Evolutionary conservation across 1,284 basidiomycete species (phyloP).

Genomic region (Naganishia cerealis): DNA sequence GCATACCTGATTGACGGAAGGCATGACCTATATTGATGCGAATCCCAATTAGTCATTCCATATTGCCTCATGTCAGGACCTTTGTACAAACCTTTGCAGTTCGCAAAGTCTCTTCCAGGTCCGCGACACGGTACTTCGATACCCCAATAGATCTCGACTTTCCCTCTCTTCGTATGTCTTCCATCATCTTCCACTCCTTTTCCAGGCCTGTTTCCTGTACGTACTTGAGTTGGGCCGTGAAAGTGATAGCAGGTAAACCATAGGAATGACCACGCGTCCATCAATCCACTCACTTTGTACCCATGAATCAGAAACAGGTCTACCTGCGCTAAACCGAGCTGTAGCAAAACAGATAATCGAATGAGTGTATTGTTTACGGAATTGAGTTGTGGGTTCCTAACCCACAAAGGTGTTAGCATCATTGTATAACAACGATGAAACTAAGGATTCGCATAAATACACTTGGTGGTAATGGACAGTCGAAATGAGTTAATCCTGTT

Average conservation of each 20-base stretch:
- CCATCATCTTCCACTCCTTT: constrained; percentile 68
- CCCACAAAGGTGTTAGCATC: constrained; percentile 9
- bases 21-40: constrained; percentile 59
- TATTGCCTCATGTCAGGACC: neutral
- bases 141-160: constrained; percentile 77
- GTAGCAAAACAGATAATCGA: neutral
- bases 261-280: no score
- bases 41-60: neutral
- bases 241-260: no score
- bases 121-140: constrained; percentile 71
- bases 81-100: constrained; percentile 42
- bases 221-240: constrained; percentile 47
- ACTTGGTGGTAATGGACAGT: constrained; percentile 59
- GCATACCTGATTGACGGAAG: constrained; percentile 65
- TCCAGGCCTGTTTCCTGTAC: constrained; percentile 51
- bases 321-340: constrained; percentile 59
- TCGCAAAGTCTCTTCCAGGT: constrained; percentile 65
- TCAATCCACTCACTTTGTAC: constrained; percentile 52
- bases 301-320: constrained; percentile 68
- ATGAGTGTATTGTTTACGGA: neutral
- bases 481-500: constrained; percentile 50
- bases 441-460: constrained; percentile 44
- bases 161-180: constrained; percentile 66
- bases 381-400: constrained; percentile 9
- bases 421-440: no score